phyloP scores from a whole-genome alignment of 2,329 filamentous ascomycete species.

The Penicillium aurantiogriseum region DNA sequence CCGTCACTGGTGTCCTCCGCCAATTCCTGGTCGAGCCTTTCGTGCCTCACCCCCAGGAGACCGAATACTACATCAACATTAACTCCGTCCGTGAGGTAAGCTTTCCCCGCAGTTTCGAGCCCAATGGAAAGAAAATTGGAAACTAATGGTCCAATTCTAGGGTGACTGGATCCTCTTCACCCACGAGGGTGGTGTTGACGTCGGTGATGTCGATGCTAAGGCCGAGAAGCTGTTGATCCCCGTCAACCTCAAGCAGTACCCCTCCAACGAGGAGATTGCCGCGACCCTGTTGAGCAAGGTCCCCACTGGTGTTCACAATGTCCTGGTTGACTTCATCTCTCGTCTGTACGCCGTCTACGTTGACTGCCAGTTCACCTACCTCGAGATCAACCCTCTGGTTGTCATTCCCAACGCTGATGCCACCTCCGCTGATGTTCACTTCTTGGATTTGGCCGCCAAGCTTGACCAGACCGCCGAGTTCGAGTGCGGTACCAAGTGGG shows the following conservation, averaged over 20 bases:
- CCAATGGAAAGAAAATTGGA: background rate
- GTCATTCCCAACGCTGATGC: conserved; percentile 91
- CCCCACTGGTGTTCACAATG: conserved; percentile 92
- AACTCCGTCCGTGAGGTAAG: conserved; percentile 99
- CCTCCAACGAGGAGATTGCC: conserved; percentile 93
- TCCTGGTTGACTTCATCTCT: conserved; percentile 98
- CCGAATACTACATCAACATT: conserved; percentile 99
- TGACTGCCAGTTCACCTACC: conserved; percentile 99
- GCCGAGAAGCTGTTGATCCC: conserved; percentile 98
- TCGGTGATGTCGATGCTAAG: conserved; percentile 98
- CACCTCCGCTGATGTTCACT: conserved; percentile 93
- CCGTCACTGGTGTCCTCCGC: conserved; percentile 80
- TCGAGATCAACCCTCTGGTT: conserved; percentile 98
- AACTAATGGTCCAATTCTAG: conserved; percentile 51
- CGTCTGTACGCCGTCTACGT: conserved; percentile 98
- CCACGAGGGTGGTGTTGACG: conserved; percentile 98
- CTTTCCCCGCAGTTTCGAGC: conserved; percentile 26
- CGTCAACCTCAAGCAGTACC: conserved; percentile 90
- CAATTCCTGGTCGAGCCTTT: conserved; percentile 99
- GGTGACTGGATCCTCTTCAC: conserved; percentile 99
- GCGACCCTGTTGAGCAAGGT: conserved; percentile 84
- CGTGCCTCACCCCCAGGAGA: conserved; percentile 89
- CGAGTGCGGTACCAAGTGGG: conserved; percentile 99
- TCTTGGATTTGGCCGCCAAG: conserved; percentile 98
- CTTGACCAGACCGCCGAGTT: conserved; percentile 99